phyloP scores from a whole-genome alignment of 345 rosid genomes.

The Gossypium anomalum region DNA sequence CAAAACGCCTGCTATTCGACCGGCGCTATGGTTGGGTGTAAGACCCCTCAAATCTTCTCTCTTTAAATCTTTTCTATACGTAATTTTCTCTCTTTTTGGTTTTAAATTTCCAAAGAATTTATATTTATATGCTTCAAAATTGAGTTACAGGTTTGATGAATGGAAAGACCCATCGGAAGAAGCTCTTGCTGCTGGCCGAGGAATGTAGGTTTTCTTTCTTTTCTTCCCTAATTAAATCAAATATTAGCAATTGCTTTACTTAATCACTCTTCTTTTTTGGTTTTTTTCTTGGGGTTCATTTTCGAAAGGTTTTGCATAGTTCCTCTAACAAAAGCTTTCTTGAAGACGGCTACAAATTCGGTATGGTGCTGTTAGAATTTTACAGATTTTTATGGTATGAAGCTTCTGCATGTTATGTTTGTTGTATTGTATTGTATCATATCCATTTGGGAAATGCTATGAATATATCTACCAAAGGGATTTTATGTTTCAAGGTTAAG shows the following conservation, averaged over 20 bases:
- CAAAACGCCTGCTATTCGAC: slow-evolving; percentile 52
- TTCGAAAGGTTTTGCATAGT: slow-evolving; percentile 57
- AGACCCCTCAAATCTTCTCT: background rate
- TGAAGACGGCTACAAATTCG: slow-evolving; percentile 41
- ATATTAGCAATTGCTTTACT: background rate
- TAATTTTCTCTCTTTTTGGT: background rate
- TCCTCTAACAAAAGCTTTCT: slow-evolving; percentile 45
- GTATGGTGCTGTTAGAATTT: slow-evolving; percentile 27
- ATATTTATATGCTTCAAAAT: background rate
- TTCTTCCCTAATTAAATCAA: background rate
- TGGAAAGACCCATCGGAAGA: slow-evolving; percentile 73
- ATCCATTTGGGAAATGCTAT: background rate
- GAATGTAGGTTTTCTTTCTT: slow-evolving; percentile 37
- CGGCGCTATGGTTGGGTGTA: slow-evolving; percentile 87
- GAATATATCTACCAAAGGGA: background rate
- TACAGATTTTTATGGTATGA: background rate
- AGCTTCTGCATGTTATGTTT: background rate
- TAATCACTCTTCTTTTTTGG: background rate
- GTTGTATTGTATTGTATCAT: background rate
- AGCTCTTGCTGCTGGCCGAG: slow-evolving; percentile 71
- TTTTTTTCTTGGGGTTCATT: background rate
- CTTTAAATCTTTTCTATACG: background rate
- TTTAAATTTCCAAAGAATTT: background rate
- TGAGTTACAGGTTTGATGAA: slow-evolving; percentile 43
- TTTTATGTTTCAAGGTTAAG: background rate